Percentiles rank a stretch among this genome's conserved stretches.
These are phyloP conservation scores for Chytriomyces confervae DNA, from an alignment of 192 early-diverging fungal genomes.

Conservation along the genomic window DNA sequence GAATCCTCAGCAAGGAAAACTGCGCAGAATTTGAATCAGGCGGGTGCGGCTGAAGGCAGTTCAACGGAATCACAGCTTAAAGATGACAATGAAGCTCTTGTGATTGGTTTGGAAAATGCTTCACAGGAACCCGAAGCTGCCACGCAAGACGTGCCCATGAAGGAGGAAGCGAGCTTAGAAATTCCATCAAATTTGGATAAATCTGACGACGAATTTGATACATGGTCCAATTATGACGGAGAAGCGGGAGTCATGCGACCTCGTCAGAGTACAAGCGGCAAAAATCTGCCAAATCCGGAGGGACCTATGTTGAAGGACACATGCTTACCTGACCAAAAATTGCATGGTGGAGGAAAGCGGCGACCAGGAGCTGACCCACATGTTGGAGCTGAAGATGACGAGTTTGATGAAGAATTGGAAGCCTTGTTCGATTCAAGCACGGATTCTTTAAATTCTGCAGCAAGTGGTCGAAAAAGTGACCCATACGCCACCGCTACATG, in stretches of 20 bases:
- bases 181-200: neutral
- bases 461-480: neutral
- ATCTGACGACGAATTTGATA: constrained; percentile 2
- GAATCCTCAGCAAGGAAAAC: constrained; percentile 7
- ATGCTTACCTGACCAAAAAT: neutral
- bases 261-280: neutral
- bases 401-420: neutral
- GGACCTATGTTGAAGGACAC: too few relatives aligned
- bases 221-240: constrained; percentile 1
- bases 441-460: neutral
- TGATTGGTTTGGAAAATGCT: too few relatives aligned
- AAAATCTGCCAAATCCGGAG: neutral
- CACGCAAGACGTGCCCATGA: too few relatives aligned
- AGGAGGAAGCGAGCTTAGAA: too few relatives aligned
- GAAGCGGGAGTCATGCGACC: neutral
- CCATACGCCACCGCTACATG: neutral
- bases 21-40: neutral
- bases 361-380: neutral
- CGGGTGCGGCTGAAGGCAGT: too few relatives aligned
- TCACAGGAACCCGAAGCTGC: too few relatives aligned
- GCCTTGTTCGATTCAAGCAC: neutral
- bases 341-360: neutral
- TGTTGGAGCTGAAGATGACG: neutral
- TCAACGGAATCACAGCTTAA: too few relatives aligned
- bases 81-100: too few relatives aligned